Base-by-base conservation (phyloP, 805 yeast genomes). In the Metschnikowia koreensis region DNA sequence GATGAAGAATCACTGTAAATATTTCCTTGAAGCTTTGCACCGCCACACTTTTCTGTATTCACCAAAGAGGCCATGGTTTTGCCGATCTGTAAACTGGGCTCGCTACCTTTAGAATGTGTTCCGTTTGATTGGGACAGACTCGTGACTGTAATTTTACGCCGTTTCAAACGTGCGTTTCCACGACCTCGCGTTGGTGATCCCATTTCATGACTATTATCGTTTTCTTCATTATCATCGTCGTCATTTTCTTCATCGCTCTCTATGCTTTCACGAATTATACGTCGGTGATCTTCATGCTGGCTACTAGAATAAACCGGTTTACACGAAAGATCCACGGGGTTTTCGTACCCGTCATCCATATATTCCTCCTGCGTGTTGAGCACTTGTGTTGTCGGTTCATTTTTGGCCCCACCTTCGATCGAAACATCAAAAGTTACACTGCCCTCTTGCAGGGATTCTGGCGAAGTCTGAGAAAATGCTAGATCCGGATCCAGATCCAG, bases 301-400 rank as follows among this genome's bases (percentile, higher is more conserved):
- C 65, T 61, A 51, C 64, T 61, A 22, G 65, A 61, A 43, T 47
- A 57, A 4, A 60, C 50, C 9, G 63, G 55, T 27, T 50, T 56
- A 27, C 48, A 44, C 7, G 52, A 51, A 6, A 58, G 49, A 50
- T 55, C 60, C 37, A 53, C 57, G 8, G 48, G 36, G 12, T 39
- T 29, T n/a, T 38, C 44, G 9, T 40, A 33, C 10, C 41, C 50
- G 7, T 38, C 40, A 17, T 55, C 56, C 27, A 52, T 51, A 29
- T 53, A 38, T 33, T 58, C 63, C 41, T 66, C 69, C 46, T 66
- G 70, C 7, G 70, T 66, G 40, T 66, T 66, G 37, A 59, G 49
- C 34, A 74, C 78, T 51, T 74, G 76, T 7, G 68, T 60, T n/a
- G 71, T 56, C 22, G 67, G 56, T 39, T 53, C 61, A 8, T 16